These are phyloP conservation scores for Lolium perenne DNA, from an alignment of 176 grass and related monocot genomes.

Conservation along the genomic window DNA sequence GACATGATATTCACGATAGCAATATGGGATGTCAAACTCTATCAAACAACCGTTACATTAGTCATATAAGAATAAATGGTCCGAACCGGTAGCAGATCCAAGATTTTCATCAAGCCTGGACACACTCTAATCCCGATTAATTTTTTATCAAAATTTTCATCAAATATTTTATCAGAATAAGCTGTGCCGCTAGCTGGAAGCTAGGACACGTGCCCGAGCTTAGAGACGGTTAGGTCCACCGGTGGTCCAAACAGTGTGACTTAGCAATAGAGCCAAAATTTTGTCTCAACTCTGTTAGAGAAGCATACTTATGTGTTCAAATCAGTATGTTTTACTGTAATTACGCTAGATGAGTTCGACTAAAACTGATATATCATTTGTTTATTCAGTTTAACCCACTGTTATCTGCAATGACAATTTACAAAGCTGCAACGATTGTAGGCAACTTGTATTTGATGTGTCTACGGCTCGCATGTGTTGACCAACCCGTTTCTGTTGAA, in stretches of 20 bases:
- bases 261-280: neutral
- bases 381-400: neutral
- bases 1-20: too few species aligned
- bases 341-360: neutral
- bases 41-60: neutral
- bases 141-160: too few species aligned
- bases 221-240: too few species aligned
- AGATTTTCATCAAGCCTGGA: too few species aligned
- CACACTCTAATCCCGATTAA: too few species aligned
- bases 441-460: neutral
- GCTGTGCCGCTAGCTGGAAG: too few species aligned
- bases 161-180: too few species aligned
- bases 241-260: neutral
- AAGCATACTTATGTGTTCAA: too few species aligned
- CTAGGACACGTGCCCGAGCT: too few species aligned
- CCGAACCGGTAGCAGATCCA: too few species aligned
- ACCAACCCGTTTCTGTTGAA: neutral
- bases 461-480: neutral
- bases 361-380: too few species aligned
- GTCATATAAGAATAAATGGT: neutral
- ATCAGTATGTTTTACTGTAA: neutral
- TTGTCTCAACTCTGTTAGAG: neutral
- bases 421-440: neutral
- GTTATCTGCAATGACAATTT: neutral
- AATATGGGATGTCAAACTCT: neutral